Base-by-base conservation (phyloP, 31 red algal genomes). In the Asparagopsis taxiformis region DNA sequence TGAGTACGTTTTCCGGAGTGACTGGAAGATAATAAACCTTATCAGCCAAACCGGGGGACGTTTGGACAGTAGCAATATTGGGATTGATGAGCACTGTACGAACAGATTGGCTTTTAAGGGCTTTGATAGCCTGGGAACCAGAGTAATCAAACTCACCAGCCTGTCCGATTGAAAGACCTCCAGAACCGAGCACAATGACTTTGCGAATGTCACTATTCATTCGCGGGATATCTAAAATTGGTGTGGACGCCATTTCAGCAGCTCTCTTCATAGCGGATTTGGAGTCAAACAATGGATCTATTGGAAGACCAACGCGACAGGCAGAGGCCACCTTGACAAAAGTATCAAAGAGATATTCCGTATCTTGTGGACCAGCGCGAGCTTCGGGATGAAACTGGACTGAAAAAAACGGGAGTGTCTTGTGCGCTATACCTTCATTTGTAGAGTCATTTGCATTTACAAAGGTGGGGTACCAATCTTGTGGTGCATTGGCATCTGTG, bases 81-180 rank as follows among this genome's bases (percentile, higher is more conserved):
- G 97, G 92, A 80, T 99, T 99, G 69, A 96, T 93, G 54, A 99
- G 75, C n/a, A 99, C 79, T 1, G 89, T 87, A 16, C 82, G 71
- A 30, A 95, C 81, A 3, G 60, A 68, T 54, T 94, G 77, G 51
- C 76, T 68, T 23, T 82, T 80, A 49, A 99, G 70, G 3, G 97
- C 97, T 50, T 99, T 99, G 55, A 93, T 82, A 20, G 77, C 75
- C 74, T 99, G 97, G 13, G 92, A 91, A 15, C 92, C 92, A 51
- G 92, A 99, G 37, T 96, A 99, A 38, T 99, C 97, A 80, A 99
- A 99, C 49, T 99, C 97, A 20, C 92, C 97, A 5, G 97, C 97
- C 65, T 99, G 97, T 19, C 97, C 92, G 58, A 95, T 99, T 24
- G 82, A 84, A 31, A 99, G 56, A 0, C 92, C 92, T 59, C 92